phyloP scores from a whole-genome alignment of 305 asterid species.

The Solanum hybrid region DNA sequence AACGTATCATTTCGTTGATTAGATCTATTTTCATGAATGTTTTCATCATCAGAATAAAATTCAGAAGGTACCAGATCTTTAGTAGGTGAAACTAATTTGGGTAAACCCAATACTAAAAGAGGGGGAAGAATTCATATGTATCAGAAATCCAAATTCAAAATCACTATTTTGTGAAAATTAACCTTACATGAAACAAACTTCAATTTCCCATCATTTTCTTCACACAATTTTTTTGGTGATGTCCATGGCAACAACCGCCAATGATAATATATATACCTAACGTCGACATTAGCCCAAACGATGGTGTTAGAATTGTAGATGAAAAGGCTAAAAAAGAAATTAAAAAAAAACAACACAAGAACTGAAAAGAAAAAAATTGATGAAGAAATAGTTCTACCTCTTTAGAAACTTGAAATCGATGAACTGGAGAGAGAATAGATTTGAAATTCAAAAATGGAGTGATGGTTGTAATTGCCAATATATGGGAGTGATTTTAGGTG shows the following conservation, averaged over 20 bases:
- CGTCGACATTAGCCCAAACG: neutral
- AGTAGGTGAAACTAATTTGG: neutral
- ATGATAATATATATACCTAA: neutral
- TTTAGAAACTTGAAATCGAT: neutral
- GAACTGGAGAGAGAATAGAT: neutral
- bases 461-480: neutral
- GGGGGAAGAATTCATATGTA: neutral
- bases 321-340: neutral
- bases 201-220: neutral
- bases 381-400: neutral
- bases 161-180: neutral
- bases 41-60: neutral
- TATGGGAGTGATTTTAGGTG: neutral
- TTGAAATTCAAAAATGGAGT: neutral
- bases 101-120: neutral
- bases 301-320: slow-evolving; percentile 8
- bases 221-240: neutral
- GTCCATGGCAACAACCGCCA: neutral
- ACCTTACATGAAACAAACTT: neutral
- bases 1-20: too few species aligned
- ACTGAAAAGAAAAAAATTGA: neutral
- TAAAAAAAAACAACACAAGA: neutral
- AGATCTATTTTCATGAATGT: neutral
- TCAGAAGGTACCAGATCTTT: neutral
- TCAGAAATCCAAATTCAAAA: neutral